Evolutionary conservation across 176 grass and related monocot genomes (phyloP).

Genomic region (Phoenix dactylifera): DNA sequence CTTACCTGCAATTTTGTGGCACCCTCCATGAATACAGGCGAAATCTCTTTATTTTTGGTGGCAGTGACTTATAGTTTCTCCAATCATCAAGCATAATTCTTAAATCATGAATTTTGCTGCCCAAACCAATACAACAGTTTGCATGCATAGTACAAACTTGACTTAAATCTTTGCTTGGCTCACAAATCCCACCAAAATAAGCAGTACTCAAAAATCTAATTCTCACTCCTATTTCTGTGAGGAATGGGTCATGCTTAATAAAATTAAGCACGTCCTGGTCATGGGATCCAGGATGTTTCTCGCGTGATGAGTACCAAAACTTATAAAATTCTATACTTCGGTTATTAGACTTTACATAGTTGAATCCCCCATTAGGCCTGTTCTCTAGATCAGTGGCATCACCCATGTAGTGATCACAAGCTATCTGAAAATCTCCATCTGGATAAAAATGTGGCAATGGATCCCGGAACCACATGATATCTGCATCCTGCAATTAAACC

Average conservation of each 20-base stretch:
- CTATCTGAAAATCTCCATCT: slow-evolving; percentile 60
- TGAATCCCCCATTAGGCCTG: slow-evolving; percentile 68
- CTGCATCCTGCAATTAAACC: slow-evolving; percentile 58
- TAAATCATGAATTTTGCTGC: slow-evolving; percentile 60
- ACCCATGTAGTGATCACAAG: slow-evolving; percentile 64
- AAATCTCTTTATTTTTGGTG: slow-evolving; percentile 34
- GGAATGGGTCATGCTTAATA: slow-evolving; percentile 52
- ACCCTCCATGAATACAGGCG: slow-evolving; percentile 36
- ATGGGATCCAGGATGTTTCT: slow-evolving; percentile 62
- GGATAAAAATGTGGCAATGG: slow-evolving; percentile 59
- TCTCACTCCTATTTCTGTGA: slow-evolving; percentile 47
- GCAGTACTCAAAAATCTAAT: slow-evolving; percentile 65
- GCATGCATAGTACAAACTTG: slow-evolving; percentile 76
- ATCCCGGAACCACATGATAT: slow-evolving; percentile 74
- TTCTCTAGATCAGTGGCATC: slow-evolving; percentile 62
- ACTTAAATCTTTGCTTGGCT: slow-evolving; percentile 53
- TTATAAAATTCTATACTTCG: slow-evolving; percentile 71
- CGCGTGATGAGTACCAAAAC: slow-evolving; percentile 57
- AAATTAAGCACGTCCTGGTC: slow-evolving; percentile 70
- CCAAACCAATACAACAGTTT: slow-evolving; percentile 64
- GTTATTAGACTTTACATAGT: slow-evolving; percentile 66
- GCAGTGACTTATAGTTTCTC: slow-evolving; percentile 51
- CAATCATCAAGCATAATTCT: slow-evolving; percentile 61
- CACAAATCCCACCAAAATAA: slow-evolving; percentile 68
- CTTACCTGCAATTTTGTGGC: slow-evolving; percentile 68